A percentile compares a stretch with the other conserved stretches of the same genome.
phyloP scores from a whole-genome alignment of 2,329 filamentous ascomycete species.

The Aureobasidium zeae region DNA sequence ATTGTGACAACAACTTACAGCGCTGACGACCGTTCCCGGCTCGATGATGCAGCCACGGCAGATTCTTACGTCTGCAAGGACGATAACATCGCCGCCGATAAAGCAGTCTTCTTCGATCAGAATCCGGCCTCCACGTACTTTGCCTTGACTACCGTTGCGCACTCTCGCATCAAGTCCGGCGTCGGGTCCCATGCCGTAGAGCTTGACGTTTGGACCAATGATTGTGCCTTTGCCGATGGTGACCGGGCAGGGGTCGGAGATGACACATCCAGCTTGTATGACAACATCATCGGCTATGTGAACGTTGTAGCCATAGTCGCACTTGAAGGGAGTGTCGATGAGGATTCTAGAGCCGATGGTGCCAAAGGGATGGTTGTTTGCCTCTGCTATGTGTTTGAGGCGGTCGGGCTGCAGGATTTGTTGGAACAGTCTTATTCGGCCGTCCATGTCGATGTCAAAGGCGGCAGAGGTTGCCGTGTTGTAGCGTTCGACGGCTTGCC shows the following conservation, averaged over 20 bases:
- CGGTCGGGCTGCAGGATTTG: conserved; percentile 60
- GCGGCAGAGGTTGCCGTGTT: conserved; percentile 74
- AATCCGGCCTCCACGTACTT: conserved; percentile 61
- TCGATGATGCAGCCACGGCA: conserved; percentile 45
- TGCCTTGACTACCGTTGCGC: conserved; percentile 63
- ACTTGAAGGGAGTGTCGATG: conserved; percentile 81
- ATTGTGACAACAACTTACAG: conserved; percentile 37
- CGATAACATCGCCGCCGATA: conserved; percentile 54
- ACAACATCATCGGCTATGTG: conserved; percentile 74
- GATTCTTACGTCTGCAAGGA: conserved; percentile 48
- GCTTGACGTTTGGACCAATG: conserved; percentile 71
- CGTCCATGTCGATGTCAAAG: conserved; percentile 54
- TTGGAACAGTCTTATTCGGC: conserved; percentile 60
- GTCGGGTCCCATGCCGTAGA: conserved; percentile 68
- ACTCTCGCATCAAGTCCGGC: conserved; percentile 63
- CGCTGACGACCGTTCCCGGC: conserved; percentile 47
- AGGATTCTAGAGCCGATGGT: conserved; percentile 64
- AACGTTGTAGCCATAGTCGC: conserved; percentile 95
- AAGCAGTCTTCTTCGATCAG: conserved; percentile 65
- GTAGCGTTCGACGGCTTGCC: conserved; percentile 70
- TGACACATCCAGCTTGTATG: conserved; percentile 73
- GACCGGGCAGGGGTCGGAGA: conserved; percentile 79
- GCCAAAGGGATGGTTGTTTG: conserved; percentile 42
- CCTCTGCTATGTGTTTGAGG: conserved; percentile 26
- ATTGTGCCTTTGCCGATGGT: conserved; percentile 66